Conservation (phyloP, 179 eudicot species). For the Beta corolliflora region DNA sequence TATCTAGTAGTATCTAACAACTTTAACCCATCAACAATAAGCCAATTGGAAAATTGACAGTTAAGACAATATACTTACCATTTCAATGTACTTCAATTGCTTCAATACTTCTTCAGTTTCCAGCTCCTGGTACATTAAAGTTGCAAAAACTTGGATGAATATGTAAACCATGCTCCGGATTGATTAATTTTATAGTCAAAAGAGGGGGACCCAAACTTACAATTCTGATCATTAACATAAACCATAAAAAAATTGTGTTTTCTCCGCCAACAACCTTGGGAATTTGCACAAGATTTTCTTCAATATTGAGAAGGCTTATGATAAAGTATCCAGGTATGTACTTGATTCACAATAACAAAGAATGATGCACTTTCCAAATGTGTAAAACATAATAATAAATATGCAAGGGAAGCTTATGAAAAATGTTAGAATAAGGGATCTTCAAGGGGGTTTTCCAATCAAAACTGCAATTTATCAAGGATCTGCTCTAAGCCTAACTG, state of each 20-base stretch:
- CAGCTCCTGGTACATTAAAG: conserved; percentile 59
- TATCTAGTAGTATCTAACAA: neutral
- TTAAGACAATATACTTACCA: conserved; percentile 45
- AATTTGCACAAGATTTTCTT: no score
- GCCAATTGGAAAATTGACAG: neutral
- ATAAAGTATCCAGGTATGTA: no score
- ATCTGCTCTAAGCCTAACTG: no score
- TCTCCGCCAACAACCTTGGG: no score
- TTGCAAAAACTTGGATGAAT: conserved; percentile 8
- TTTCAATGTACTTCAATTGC: conserved; percentile 86
- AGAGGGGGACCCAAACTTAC: neutral
- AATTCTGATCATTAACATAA: neutral
- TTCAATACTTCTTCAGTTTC: conserved; percentile 80
- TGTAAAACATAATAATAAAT: no score
- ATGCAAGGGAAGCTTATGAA: no score
- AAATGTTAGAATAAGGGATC: no score
- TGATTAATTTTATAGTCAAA: neutral
- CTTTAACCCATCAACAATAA: neutral
- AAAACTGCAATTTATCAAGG: no score
- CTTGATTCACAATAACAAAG: no score
- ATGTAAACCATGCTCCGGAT: neutral
- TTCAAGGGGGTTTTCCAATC: no score
- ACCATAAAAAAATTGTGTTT: neutral
- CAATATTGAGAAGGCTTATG: no score
- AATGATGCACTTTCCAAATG: no score